Evolutionary conservation across 2,329 filamentous ascomycete species (phyloP).

Genomic region (Bipolaris oryzae): DNA sequence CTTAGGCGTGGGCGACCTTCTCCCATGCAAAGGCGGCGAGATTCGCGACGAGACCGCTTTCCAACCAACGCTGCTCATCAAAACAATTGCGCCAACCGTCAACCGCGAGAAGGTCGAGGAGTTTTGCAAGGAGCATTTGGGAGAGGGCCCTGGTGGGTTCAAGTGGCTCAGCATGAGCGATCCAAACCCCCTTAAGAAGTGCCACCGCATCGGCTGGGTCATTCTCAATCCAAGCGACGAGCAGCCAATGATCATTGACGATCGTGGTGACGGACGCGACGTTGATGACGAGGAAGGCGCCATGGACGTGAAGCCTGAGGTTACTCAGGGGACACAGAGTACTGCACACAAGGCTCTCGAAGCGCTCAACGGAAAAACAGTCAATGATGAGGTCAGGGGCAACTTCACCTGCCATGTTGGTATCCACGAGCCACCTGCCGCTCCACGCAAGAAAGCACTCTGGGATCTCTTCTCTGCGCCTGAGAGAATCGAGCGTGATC

Average conservation of each 20-base stretch:
- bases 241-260: slow-evolving; percentile 62
- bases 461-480: slow-evolving; percentile 97
- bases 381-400: slow-evolving; percentile 89
- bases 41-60: slow-evolving; percentile 86
- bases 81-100: slow-evolving; percentile 96
- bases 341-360: slow-evolving; percentile 87
- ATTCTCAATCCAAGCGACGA: slow-evolving; percentile 86
- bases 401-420: slow-evolving; percentile 98
- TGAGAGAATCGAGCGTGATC: slow-evolving; percentile 89
- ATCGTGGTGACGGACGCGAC: slow-evolving; percentile 75
- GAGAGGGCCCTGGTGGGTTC: slow-evolving; percentile 88
- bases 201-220: slow-evolving; percentile 97
- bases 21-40: slow-evolving; percentile 82
- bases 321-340: slow-evolving; percentile 44
- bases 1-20: slow-evolving; percentile 86
- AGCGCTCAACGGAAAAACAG: slow-evolving; percentile 96
- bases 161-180: slow-evolving; percentile 96
- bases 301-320: slow-evolving; percentile 60
- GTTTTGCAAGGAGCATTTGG: slow-evolving; percentile 92
- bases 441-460: slow-evolving; percentile 89
- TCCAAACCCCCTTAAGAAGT: slow-evolving; percentile 95
- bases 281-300: slow-evolving; percentile 65
- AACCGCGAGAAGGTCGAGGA: slow-evolving; percentile 90
- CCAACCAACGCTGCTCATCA: slow-evolving; percentile 93
- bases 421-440: slow-evolving; percentile 85